Base-by-base conservation (phyloP, 2,329 filamentous ascomycete genomes). In the Coccinonectria pachysandricola region DNA sequence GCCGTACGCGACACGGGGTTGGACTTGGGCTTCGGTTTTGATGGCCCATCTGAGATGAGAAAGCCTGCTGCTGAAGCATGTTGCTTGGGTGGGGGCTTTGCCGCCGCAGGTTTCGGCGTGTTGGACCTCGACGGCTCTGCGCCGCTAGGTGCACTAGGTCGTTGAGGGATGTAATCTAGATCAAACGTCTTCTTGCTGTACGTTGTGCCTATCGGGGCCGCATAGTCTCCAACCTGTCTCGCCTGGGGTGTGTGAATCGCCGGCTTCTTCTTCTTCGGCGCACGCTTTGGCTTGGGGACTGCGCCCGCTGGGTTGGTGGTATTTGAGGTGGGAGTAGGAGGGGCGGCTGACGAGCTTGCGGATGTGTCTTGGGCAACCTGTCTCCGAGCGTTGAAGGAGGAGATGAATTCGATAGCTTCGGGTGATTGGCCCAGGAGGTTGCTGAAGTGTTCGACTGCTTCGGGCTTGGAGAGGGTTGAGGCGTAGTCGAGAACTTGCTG, bases 381-480 rank as follows among this genome's bases (percentile, higher is more conserved):
- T 26, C 73, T 58, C 11, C 63, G 72, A 3, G 77, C 71, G 50
- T 94, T 96, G 52, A 88, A 88, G 11, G 76, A 78, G 1, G 83
- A 74, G 37, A 87, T 77, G 50, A 85, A 91, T 43, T 86, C 79
- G 35, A 86, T 60, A 20, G 64, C 70, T 42, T 80, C 75, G 2
- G 86, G 73, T 6, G 82, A 86, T 52, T 93, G 85, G 25, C 88
- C 91, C 0, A 98, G 70, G 27, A 98, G 64, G 48, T 91, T 85
- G 52, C 77, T 80, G 35, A 98, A 79, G 54, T 96, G 85, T 21
- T 86, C 77, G 26, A 75, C 85, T 9, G 84, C 82, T 37, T 79
- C 81, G 26, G 75, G 59, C 48, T 80, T 86, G 12, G 85, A 75
- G 7, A 96, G 67, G 0, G 76, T 79, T 18, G 73, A 64, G 3